Evolutionary conservation across 2,329 filamentous ascomycete genomes (phyloP), one percentile per base, ranked within the genome.

Genomic region (Sclerotinia sclerotiorum): DNA sequence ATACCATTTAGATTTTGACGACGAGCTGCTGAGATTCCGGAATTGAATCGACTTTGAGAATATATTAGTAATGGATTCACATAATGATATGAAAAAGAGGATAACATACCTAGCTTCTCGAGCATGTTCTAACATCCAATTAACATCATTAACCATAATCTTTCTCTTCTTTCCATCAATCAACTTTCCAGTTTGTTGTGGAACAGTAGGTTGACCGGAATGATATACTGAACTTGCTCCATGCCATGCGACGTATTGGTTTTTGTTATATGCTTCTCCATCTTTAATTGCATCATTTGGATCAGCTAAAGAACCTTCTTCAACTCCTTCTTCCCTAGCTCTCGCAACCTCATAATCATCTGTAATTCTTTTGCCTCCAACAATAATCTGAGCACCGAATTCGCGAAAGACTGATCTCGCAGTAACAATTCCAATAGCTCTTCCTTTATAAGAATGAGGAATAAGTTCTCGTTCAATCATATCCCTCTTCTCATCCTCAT

Each of bases 171-270:
- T 97, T 71, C 86, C 85, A 73, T 94, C 91, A 10, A 88, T 79
- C 46, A 82, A 84, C 79, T 96, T 97, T 68, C 91, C 90, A 70
- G 84, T 88, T 44, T 88, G 88, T 69, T 90, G 83, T 2, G 93
- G 92, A n/a, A 92, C 88, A 29, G 90, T 88, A 1, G 93, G 92
- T 1, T 85, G 87, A 68, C 88, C 89, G 17, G 91, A 93, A 78
- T 98, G 93, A 78, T 99, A 99, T 32, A 99, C 95, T 51, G 92
- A 90, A 78, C 94, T 98, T 60, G 95, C 95, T 62, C 95, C 95
- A 78, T 97, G 94, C 95, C 95, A 99, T 39, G 95, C 95, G 39
- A 99, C 95, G 77, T 97, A 99, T 79, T 97, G 94, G 77, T 99
- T 99, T 81, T 94, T 93, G 83, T 99, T 97, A 84, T 99, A 99